Evolutionary conservation across 2,329 filamentous ascomycete genomes (phyloP).

Genomic region (Colletotrichum aenigma): DNA sequence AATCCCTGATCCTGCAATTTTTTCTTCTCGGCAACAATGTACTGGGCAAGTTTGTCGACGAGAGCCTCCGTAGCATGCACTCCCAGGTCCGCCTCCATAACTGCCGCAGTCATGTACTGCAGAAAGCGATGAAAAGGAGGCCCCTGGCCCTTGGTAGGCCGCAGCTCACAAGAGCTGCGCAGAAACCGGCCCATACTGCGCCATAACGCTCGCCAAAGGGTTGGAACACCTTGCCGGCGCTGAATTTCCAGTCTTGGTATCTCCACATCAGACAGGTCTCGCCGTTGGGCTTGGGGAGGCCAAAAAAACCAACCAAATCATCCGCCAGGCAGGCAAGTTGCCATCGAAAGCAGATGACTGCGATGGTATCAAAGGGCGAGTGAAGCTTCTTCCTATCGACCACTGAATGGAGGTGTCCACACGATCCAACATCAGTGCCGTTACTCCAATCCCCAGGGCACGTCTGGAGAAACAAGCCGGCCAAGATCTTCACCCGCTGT

Average conservation of each 20-base stretch:
- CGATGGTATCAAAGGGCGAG: neutral
- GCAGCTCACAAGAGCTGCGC: neutral
- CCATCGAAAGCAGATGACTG: neutral
- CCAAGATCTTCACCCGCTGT: neutral
- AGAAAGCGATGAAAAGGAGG: neutral
- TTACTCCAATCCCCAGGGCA: neutral
- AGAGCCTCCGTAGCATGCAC: neutral
- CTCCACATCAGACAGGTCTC: neutral
- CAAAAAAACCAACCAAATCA: neutral
- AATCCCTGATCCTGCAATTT: neutral
- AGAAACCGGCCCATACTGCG: neutral
- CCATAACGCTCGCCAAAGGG: neutral
- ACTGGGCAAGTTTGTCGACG: neutral
- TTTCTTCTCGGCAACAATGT: neutral
- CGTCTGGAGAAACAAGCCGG: neutral
- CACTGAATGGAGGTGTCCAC: neutral
- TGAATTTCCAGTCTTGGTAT: neutral
- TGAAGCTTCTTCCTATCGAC: fast-evolving
- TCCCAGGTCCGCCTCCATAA: neutral
- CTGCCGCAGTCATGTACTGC: neutral
- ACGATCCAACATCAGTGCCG: neutral
- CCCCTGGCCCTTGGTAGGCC: neutral
- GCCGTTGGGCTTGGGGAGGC: neutral
- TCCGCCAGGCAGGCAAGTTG: neutral
- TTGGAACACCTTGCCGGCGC: neutral